phyloP scores from a whole-genome alignment of 345 rosid genomes.

The Linum lewisii region DNA sequence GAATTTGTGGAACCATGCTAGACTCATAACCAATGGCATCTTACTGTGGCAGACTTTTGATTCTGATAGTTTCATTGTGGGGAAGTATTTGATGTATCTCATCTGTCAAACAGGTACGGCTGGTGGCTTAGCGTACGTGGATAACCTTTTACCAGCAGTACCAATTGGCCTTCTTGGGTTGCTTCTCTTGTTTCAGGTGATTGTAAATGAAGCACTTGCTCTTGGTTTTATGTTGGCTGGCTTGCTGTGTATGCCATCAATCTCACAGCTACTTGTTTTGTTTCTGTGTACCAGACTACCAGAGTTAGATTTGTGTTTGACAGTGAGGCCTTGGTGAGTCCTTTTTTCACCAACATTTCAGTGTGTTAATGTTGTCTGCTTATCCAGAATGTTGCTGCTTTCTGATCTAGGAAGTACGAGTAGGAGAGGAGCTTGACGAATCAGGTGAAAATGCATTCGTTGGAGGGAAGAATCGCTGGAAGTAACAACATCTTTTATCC shows the following conservation, averaged over 20 bases:
- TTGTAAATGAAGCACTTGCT: neutral
- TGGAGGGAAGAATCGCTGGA: constrained; percentile 73
- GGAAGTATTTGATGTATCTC: neutral
- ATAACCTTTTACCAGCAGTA: constrained; percentile 60
- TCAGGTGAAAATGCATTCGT: constrained; percentile 70
- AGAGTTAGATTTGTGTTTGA: constrained; percentile 70
- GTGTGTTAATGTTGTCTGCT: neutral
- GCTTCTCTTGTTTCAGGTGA: constrained; percentile 62
- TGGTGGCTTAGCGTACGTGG: constrained; percentile 48
- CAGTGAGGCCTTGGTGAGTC: constrained; percentile 53
- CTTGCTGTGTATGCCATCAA: neutral
- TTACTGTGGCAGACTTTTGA: too few relatives aligned
- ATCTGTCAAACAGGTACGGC: constrained; percentile 39
- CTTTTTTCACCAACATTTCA: neutral
- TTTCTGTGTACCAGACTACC: constrained; percentile 43
- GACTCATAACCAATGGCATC: too few relatives aligned
- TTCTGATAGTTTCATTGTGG: too few relatives aligned
- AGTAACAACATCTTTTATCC: constrained; percentile 37
- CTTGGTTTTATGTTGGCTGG: neutral
- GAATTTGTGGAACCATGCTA: too few relatives aligned
- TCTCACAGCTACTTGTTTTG: neutral
- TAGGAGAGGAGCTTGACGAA: constrained; percentile 57
- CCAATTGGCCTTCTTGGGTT: constrained; percentile 59
- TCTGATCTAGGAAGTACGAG: constrained; percentile 50
- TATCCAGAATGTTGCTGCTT: neutral